Conservation (phyloP, 73 alveolate genomes). For the Tetrahymena elliotti region DNA sequence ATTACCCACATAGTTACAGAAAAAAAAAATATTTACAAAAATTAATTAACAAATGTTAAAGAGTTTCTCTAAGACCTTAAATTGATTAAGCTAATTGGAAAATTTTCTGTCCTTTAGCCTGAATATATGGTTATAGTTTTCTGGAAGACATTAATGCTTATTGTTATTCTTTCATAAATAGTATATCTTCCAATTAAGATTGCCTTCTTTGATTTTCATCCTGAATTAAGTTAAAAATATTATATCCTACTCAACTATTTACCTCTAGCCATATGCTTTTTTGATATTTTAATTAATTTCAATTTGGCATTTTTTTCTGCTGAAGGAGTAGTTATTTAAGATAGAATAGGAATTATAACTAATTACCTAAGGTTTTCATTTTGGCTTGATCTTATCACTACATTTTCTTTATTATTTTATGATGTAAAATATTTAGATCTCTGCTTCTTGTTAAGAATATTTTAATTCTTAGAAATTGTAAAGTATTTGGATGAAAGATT, state of each 20-base stretch:
- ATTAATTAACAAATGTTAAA: not conserved
- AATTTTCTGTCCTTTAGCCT: not conserved
- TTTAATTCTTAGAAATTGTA: not conserved
- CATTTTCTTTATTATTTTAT: not conserved
- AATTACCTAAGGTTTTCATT: not conserved
- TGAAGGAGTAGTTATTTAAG: not conserved
- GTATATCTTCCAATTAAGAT: not conserved
- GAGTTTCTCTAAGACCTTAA: not conserved
- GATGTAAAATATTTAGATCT: not conserved
- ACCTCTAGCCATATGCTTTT: not conserved
- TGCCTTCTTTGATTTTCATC: not conserved
- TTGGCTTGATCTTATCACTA: not conserved
- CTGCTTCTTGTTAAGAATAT: not conserved
- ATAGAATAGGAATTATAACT: not conserved
- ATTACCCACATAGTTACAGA: not conserved
- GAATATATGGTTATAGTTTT: not conserved
- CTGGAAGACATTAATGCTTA: not conserved
- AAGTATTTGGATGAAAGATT: not conserved
- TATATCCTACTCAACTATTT: not conserved
- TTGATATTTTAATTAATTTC: not conserved
- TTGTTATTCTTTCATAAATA: not conserved
- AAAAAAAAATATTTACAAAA: no score
- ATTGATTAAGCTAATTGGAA: not conserved
- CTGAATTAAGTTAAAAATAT: not conserved
- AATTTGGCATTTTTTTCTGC: not conserved